These are phyloP conservation scores for Tetraselmis chui DNA, from an alignment of 139 green algal genomes.

Conservation along the genomic window DNA sequence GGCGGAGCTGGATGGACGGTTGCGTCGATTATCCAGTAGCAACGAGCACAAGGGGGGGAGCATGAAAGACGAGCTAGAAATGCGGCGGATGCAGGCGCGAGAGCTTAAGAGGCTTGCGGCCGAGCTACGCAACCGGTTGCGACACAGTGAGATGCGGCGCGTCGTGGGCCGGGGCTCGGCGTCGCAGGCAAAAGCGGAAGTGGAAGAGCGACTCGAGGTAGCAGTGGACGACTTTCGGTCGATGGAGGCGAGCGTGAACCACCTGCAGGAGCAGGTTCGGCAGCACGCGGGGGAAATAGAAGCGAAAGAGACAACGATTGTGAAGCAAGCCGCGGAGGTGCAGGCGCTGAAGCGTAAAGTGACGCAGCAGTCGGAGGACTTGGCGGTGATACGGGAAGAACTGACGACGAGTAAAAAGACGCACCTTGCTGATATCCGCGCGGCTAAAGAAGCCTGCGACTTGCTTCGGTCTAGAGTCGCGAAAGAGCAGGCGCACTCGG, in stretches of 20 bases:
- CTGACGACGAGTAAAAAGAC: background rate
- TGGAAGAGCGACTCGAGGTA: background rate
- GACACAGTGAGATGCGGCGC: background rate
- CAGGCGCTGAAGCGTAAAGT: background rate
- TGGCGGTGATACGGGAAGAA: background rate
- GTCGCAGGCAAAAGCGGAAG: background rate
- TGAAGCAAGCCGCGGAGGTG: background rate
- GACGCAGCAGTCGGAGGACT: background rate
- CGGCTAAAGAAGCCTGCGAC: background rate
- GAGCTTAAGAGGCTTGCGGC: background rate
- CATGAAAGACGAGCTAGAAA: background rate
- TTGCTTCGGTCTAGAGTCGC: background rate
- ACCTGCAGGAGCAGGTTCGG: background rate
- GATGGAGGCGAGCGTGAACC: background rate
- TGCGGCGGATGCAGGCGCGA: background rate
- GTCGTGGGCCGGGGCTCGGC: background rate
- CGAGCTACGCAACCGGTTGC: background rate
- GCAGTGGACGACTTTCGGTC: background rate
- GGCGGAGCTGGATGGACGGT: background rate
- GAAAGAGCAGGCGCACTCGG: background rate
- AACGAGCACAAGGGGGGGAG: background rate
- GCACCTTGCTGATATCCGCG: background rate
- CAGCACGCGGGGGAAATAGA: background rate
- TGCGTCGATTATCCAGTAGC: background rate
- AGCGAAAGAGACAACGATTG: background rate